These are phyloP conservation scores for Eruca vesicaria DNA, from an alignment of 441 rosid genomes.

Conservation along the genomic window DNA sequence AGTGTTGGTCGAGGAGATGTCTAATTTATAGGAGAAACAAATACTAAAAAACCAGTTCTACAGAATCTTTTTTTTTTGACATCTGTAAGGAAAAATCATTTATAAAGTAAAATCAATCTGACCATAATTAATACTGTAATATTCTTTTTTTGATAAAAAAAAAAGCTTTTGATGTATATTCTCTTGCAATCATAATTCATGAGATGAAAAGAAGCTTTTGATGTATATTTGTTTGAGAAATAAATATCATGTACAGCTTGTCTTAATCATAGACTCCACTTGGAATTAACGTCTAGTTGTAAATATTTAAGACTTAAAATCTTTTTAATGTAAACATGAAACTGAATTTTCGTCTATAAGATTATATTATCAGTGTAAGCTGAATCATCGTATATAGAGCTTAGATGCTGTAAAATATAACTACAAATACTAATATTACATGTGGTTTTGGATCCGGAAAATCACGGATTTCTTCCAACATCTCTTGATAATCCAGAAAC, in stretches of 20 bases:
- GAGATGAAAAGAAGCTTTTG: slow-evolving; percentile 24
- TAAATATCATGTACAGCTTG: slow-evolving; percentile 11
- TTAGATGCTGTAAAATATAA: background rate
- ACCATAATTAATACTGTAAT: no score
- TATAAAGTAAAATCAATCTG: no score
- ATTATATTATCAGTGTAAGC: no score
- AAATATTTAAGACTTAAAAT: background rate
- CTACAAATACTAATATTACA: background rate
- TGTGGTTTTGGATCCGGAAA: background rate
- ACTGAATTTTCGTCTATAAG: background rate
- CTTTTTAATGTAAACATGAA: background rate
- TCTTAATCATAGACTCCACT: slow-evolving; percentile 2
- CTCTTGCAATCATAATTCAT: slow-evolving; percentile 15
- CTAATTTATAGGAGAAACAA: slow-evolving; percentile 35
- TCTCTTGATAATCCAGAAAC: background rate
- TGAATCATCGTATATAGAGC: no score
- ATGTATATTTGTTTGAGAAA: slow-evolving; percentile 21
- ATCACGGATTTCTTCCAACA: background rate
- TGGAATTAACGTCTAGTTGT: background rate
- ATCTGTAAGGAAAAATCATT: background rate
- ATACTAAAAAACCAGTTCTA: background rate
- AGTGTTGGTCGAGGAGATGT: slow-evolving; percentile 20
- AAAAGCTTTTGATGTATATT: no score
- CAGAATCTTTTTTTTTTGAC: background rate
- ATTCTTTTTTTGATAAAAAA: no score